These are phyloP conservation scores for Aspergillus costaricaensis DNA, from an alignment of 2,329 filamentous ascomycete species.

Conservation along the genomic window DNA sequence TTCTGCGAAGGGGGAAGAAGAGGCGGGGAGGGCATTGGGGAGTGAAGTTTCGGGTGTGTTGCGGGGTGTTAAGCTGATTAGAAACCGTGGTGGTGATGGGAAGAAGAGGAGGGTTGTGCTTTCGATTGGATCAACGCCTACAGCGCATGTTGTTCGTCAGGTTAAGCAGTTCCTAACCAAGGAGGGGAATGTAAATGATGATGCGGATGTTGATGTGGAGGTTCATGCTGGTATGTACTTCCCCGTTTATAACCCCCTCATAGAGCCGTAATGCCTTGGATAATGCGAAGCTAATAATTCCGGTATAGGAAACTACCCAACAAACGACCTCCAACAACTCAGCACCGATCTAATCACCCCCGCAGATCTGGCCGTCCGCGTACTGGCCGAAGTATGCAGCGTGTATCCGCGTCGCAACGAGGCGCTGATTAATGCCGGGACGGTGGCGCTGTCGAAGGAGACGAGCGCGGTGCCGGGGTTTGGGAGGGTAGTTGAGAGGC, in stretches of 20 bases:
- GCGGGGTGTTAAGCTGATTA: no score
- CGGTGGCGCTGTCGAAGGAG: conserved; percentile 70
- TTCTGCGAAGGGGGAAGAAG: conserved; percentile 25
- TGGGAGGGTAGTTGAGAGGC: conserved; percentile 67
- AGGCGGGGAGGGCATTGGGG: conserved; percentile 22
- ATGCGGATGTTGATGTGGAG: conserved; percentile 20
- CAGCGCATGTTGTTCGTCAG: conserved; percentile 26
- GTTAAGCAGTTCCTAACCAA: conserved; percentile 14
- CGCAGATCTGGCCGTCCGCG: conserved; percentile 39
- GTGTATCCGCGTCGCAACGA: conserved; percentile 64
- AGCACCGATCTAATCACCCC: conserved; percentile 61
- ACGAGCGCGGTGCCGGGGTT: conserved; percentile 69
- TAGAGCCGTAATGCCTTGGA: background rate
- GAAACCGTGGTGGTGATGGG: no score
- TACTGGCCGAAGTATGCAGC: conserved; percentile 70
- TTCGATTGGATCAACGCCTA: conserved; percentile 29
- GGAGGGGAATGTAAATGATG: background rate
- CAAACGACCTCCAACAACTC: conserved; percentile 76
- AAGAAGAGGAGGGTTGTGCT: conserved; percentile 19
- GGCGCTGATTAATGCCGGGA: conserved; percentile 69
- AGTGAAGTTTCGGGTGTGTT: conserved; percentile 22
- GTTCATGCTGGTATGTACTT: conserved; percentile 25
- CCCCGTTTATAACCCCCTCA: background rate
- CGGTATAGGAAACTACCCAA: conserved; percentile 55
- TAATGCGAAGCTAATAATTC: background rate